phyloP scores from a whole-genome alignment of 805 yeast genomes.

The Cyberlindnera mississippiensis region DNA sequence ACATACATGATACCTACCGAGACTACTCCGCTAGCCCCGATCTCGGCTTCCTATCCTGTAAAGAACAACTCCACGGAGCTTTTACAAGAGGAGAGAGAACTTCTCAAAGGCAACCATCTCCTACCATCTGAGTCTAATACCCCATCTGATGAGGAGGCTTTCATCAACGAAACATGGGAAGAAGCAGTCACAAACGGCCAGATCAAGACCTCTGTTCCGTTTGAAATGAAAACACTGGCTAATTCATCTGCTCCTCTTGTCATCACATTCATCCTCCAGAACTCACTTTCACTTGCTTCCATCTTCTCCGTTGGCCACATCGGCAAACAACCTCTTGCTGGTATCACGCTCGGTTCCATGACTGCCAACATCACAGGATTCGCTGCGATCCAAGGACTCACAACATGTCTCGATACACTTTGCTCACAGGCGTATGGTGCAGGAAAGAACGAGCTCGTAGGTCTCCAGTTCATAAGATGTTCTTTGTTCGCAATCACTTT shows the following conservation, averaged over 20 bases:
- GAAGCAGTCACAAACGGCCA: constrained; percentile 23
- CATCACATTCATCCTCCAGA: constrained; percentile 26
- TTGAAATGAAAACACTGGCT: constrained; percentile 20
- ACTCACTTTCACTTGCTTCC: constrained; percentile 27
- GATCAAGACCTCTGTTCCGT: constrained; percentile 18
- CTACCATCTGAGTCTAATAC: constrained; percentile 6
- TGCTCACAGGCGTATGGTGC: constrained; percentile 88
- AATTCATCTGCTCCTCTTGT: constrained; percentile 25
- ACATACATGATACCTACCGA: constrained; percentile 2
- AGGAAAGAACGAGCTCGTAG: constrained; percentile 66
- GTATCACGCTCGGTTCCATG: constrained; percentile 80
- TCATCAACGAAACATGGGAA: constrained; percentile 25
- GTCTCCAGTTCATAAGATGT: constrained; percentile 71
- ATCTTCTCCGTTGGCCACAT: constrained; percentile 61
- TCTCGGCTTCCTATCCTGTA: neutral
- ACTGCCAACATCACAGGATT: constrained; percentile 72
- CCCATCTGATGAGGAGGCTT: constrained; percentile 7
- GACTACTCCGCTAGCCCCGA: constrained; percentile 6
- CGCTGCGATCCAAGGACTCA: constrained; percentile 78
- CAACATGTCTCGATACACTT: constrained; percentile 77
- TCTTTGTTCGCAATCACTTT: constrained; percentile 31
- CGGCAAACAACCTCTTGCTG: constrained; percentile 76
- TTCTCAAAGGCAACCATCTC: constrained; percentile 22
- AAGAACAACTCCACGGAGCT: constrained; percentile 10
- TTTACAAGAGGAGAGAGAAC: constrained; percentile 21